A percentile compares a stretch with the other conserved stretches of the same genome.
Conservation (phyloP, 305 asterid species). For the Caryopteris hybrid region DNA sequence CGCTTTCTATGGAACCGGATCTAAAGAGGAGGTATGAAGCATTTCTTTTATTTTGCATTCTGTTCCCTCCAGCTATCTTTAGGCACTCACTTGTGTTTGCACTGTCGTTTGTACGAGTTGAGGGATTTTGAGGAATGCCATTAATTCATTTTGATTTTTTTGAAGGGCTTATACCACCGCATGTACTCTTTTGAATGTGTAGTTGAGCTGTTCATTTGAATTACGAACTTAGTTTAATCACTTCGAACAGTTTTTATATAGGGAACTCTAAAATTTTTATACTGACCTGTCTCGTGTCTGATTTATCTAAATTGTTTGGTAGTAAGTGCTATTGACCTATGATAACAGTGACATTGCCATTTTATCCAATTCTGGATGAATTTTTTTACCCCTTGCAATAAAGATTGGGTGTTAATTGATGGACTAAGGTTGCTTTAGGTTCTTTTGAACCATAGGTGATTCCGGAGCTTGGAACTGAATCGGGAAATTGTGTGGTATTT, state of each 20-base stretch:
- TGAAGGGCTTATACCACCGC: neutral
- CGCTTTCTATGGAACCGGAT: constrained; percentile 90
- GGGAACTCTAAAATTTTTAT: neutral
- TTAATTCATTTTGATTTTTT: neutral
- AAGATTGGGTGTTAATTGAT: neutral
- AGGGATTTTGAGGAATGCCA: neutral
- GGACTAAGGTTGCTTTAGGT: neutral
- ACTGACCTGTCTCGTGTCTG: neutral
- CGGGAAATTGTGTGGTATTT: neutral
- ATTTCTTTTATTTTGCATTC: neutral
- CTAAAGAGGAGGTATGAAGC: constrained; percentile 71
- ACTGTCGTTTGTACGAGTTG: neutral
- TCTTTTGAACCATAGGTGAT: neutral
- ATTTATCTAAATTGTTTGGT: constrained; percentile 6
- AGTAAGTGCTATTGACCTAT: neutral
- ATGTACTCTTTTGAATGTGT: neutral
- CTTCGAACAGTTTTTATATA: neutral
- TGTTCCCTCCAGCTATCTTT: neutral
- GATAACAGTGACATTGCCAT: constrained; percentile 7
- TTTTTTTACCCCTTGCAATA: neutral
- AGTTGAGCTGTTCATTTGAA: neutral
- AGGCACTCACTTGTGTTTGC: neutral
- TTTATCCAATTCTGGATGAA: neutral
- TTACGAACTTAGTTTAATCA: neutral
- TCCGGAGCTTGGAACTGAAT: neutral